Conservation (phyloP, 352 stramenopile species). For the Bremia lactucae region DNA sequence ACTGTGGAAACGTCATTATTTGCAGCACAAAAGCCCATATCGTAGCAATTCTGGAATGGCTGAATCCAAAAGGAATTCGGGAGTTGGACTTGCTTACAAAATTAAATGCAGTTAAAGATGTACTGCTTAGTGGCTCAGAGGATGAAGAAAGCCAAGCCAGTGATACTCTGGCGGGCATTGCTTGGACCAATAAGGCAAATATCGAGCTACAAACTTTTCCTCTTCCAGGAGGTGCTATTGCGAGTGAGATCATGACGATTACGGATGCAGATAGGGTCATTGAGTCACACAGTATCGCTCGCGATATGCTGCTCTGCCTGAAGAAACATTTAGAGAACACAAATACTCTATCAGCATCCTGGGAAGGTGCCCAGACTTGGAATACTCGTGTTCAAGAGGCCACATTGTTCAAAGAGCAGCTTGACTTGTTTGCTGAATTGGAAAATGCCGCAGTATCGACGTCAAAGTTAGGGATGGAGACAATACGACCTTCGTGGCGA, state of each 20-base stretch:
- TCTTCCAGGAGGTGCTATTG: conserved; percentile 39
- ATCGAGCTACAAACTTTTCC: conserved; percentile 61
- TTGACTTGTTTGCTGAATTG: conserved; percentile 42
- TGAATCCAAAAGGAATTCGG: conserved; percentile 66
- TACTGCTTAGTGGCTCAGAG: conserved; percentile 20
- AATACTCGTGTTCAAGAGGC: conserved; percentile 24
- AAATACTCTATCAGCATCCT: conserved; percentile 37
- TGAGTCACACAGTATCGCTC: conserved; percentile 32
- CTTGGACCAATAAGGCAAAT: conserved; percentile 21
- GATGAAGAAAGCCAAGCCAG: conserved; percentile 15
- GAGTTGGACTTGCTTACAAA: conserved; percentile 55
- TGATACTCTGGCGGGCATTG: conserved; percentile 4
- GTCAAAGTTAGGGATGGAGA: conserved; percentile 35
- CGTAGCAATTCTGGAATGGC: conserved; percentile 39
- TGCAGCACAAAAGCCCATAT: conserved; percentile 36
- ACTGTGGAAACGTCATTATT: conserved; percentile 49
- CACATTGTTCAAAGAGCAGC: conserved; percentile 22
- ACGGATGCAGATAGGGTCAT: conserved; percentile 31
- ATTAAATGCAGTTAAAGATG: conserved; percentile 35
- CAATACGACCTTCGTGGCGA: conserved; percentile 58
- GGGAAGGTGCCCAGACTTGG: conserved; percentile 39
- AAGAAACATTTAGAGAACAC: conserved; percentile 43
- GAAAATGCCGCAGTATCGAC: conserved; percentile 40
- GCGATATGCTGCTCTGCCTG: conserved; percentile 54
- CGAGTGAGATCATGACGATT: conserved; percentile 36